Evolutionary conservation across 2,329 filamentous ascomycete genomes (phyloP).

Genomic region (Colletotrichum navitas): DNA sequence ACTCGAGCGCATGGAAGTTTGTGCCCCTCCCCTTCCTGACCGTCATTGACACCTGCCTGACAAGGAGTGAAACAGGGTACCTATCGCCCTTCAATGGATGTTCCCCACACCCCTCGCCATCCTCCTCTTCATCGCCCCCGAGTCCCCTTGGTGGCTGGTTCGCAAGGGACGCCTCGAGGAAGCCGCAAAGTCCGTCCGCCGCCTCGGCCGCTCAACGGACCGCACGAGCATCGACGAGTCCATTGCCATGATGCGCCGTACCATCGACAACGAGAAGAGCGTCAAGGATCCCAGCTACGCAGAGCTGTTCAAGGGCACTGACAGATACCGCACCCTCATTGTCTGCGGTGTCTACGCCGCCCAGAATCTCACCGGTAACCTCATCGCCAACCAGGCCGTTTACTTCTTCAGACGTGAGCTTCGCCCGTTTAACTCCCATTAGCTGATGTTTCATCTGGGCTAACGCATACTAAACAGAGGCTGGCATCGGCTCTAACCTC

Average conservation of each 20-base stretch:
- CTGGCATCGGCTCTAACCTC: conserved; percentile 65
- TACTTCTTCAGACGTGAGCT: conserved; percentile 69
- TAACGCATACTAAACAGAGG: conserved; percentile 60
- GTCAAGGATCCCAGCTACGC: conserved; percentile 60
- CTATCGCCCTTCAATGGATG: conserved; percentile 70
- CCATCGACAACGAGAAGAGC: conserved; percentile 65
- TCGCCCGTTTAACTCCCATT: neutral
- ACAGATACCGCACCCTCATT: conserved; percentile 66
- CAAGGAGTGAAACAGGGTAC: conserved; percentile 56
- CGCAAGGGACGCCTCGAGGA: conserved; percentile 61
- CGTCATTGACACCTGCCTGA: conserved; percentile 47
- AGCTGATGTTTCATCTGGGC: conserved; percentile 1
- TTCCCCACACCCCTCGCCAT: conserved; percentile 67
- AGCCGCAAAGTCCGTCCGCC: conserved; percentile 59
- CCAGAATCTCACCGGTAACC: conserved; percentile 72
- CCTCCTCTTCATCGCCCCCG: conserved; percentile 64
- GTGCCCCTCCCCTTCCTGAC: conserved; percentile 6
- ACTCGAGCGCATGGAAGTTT: conserved; percentile 44
- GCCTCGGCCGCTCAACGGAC: conserved; percentile 55
- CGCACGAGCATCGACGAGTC: conserved; percentile 45
- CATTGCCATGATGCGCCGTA: conserved; percentile 54
- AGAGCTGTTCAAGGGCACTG: conserved; percentile 68
- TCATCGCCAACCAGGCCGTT: conserved; percentile 73
- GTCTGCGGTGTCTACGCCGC: conserved; percentile 69
- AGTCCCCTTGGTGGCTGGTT: conserved; percentile 69